Conservation (phyloP, 2,329 filamentous ascomycete genomes). For the Ramularia collo-cygni region DNA sequence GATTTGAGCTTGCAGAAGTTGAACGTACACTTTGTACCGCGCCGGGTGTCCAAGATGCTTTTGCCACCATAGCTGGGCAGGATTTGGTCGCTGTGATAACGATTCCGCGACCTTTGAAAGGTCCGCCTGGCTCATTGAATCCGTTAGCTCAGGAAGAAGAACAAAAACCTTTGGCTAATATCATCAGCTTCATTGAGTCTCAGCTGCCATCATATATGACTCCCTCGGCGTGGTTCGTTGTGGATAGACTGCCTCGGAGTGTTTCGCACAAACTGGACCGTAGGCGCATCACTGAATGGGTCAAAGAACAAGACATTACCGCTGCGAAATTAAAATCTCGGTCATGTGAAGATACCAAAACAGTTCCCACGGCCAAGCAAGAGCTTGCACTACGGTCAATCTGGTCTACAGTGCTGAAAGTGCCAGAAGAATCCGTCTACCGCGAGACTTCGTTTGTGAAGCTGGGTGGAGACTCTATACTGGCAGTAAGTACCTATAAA, state of each 20-base stretch:
- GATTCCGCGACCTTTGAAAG: not conserved
- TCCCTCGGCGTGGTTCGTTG: not conserved
- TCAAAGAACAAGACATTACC: not conserved
- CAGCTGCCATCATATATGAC: not conserved
- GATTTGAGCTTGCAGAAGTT: conserved; percentile 54
- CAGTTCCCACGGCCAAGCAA: not conserved
- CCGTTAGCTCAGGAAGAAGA: not conserved
- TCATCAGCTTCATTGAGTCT: not conserved
- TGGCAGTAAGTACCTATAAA: not conserved
- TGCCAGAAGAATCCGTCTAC: not conserved
- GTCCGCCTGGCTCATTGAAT: not conserved
- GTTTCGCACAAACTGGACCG: conserved; percentile 1
- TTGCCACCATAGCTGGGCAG: not conserved
- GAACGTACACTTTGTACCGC: conserved; percentile 42
- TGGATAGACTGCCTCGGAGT: not conserved
- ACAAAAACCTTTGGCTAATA: not conserved
- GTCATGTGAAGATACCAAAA: not conserved
- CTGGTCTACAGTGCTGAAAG: not conserved
- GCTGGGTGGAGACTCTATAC: not conserved
- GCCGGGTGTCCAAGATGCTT: conserved; percentile 1
- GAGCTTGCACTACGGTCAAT: not conserved
- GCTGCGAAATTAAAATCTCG: not conserved
- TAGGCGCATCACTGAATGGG: not conserved
- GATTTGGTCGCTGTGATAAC: not conserved
- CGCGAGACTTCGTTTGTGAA: not conserved